A percentile compares a stretch with the other conserved stretches of the same genome.
phyloP scores from a whole-genome alignment of 177 flowering plant genomes.

The Vitis hybrid region DNA sequence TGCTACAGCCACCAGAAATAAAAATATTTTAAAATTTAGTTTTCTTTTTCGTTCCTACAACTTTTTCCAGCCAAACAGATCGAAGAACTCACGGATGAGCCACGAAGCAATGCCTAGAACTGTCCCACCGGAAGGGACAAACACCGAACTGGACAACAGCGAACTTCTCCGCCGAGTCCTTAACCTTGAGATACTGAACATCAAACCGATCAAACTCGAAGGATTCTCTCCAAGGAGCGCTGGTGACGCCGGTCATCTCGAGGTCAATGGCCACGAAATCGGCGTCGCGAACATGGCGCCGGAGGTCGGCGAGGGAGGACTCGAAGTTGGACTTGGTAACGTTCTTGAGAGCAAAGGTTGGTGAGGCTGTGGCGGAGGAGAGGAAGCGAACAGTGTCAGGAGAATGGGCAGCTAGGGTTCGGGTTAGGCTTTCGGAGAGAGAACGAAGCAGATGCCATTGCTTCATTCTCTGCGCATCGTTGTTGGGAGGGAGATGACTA shows the following conservation, averaged over 20 bases:
- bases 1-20: no score
- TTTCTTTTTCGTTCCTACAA: background rate
- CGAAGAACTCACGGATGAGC: conserved; percentile 78
- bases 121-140: conserved; percentile 91
- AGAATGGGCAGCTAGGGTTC: background rate
- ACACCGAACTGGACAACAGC: conserved; percentile 96
- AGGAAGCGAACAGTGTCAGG: conserved; percentile 6
- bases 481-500: no score
- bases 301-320: conserved; percentile 53
- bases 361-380: background rate
- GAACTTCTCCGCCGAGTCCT: conserved; percentile 91
- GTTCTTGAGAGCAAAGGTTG: conserved; percentile 57
- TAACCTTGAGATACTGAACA: conserved; percentile 75
- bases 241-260: conserved; percentile 92
- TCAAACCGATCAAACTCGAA: conserved; percentile 82
- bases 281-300: conserved; percentile 51
- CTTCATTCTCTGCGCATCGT: no score
- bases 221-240: conserved; percentile 90
- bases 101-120: conserved; percentile 42
- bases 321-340: conserved; percentile 85
- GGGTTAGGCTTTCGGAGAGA: no score
- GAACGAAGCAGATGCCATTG: no score
- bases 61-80: conserved; percentile 3
- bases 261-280: conserved; percentile 90
- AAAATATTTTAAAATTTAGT: no score